These are phyloP conservation scores for Corchorus olitorius DNA, from an alignment of 345 rosid species.

Conservation along the genomic window DNA sequence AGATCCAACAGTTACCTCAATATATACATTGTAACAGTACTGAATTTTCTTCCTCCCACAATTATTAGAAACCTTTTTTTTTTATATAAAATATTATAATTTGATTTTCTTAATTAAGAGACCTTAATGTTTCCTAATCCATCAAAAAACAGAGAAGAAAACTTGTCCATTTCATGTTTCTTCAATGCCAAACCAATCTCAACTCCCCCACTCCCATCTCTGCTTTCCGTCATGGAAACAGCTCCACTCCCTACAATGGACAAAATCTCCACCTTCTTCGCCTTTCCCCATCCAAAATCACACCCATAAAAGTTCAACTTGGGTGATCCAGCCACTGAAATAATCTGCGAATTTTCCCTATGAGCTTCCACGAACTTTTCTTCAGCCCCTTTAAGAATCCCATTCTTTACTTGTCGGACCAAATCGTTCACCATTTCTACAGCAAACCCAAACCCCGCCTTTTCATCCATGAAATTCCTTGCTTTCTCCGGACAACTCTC, in stretches of 20 bases:
- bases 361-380: neutral
- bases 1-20: too few species aligned
- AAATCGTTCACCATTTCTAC: neutral
- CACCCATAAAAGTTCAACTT: conserved; percentile 24
- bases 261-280: conserved; percentile 27
- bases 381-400: neutral
- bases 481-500: neutral
- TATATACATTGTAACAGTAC: too few species aligned
- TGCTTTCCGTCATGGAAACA: conserved; percentile 19
- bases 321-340: conserved; percentile 30
- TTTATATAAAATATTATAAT: too few species aligned
- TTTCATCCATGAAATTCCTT: neutral
- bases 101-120: too few species aligned
- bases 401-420: neutral
- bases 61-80: too few species aligned
- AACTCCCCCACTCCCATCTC: conserved; percentile 33
- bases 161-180: conserved; percentile 29
- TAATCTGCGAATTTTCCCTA: neutral
- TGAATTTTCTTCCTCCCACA: too few species aligned
- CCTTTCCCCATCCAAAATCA: conserved; percentile 51
- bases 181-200: conserved; percentile 34
- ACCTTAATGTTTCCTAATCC: conserved; percentile 9
- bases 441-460: neutral
- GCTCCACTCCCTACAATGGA: conserved; percentile 24
- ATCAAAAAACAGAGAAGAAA: conserved; percentile 6